phyloP scores from a whole-genome alignment of 208 protist genomes.

The Angomonas ambiguus region DNA sequence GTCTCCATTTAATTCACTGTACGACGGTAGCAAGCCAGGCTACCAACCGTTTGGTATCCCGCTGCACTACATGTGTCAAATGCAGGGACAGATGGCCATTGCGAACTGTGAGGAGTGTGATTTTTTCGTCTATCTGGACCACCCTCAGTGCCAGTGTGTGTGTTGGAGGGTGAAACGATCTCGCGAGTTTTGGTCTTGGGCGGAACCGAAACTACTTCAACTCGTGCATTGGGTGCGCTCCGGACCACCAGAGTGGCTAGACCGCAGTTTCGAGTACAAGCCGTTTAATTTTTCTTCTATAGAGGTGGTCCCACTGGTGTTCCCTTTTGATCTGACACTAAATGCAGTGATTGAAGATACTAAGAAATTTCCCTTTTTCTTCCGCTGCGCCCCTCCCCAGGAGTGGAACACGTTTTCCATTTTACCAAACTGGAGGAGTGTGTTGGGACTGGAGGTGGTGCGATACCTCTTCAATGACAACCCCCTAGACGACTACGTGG shows the following conservation, averaged over 20 bases:
- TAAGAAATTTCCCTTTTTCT: constrained; percentile 61
- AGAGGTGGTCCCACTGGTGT: constrained; percentile 63
- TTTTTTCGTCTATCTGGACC: constrained; percentile 87
- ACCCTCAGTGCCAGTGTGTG: constrained; percentile 49
- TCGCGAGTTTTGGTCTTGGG: constrained; percentile 76
- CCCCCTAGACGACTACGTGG: not conserved
- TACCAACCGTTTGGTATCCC: constrained; percentile 79
- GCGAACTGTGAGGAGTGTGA: constrained; percentile 80
- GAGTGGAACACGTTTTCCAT: not conserved
- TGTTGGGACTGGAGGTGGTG: not conserved
- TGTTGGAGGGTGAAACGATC: constrained; percentile 73
- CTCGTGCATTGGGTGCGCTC: constrained; percentile 62
- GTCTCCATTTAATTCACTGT: constrained; percentile 68
- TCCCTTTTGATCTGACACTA: constrained; percentile 60
- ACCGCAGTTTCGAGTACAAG: constrained; percentile 60
- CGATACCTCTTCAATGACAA: not conserved
- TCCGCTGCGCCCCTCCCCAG: constrained; percentile 32
- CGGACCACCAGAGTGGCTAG: constrained; percentile 43
- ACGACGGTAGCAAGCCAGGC: constrained; percentile 37
- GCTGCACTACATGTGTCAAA: constrained; percentile 82
- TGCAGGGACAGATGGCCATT: constrained; percentile 90
- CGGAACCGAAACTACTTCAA: constrained; percentile 62
- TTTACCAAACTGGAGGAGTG: not conserved
- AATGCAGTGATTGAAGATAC: constrained; percentile 36
- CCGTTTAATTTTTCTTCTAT: constrained; percentile 65